Evolutionary conservation across 78 protist species (phyloP).

Genomic region (Guillardia theta): DNA sequence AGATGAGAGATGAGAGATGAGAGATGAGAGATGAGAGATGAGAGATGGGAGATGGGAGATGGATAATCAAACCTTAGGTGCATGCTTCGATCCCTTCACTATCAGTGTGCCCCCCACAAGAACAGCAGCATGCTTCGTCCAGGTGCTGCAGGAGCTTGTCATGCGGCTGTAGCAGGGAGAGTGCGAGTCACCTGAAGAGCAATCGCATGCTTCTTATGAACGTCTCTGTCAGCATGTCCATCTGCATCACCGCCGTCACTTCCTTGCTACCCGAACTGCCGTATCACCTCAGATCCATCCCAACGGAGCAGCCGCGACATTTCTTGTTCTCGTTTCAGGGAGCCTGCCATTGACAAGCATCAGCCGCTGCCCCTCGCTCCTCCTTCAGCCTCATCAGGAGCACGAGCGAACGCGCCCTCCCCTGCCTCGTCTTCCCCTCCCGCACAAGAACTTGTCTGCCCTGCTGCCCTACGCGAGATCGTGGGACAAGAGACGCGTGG

Average conservation of each 20-base stretch:
- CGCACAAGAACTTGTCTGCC: background rate
- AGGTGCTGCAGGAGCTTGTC: background rate
- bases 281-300: conserved; percentile 4
- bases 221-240: background rate
- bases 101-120: background rate
- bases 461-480: background rate
- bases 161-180: background rate
- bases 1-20: too few species aligned
- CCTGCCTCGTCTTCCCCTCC: background rate
- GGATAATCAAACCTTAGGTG: background rate
- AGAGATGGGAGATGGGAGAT: too few species aligned
- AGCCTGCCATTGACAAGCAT: background rate
- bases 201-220: background rate
- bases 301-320: background rate
- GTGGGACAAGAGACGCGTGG: background rate
- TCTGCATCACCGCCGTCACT: too few species aligned
- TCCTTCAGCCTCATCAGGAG: background rate
- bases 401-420: background rate
- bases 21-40: too few species aligned
- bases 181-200: background rate
- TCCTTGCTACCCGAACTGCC: too few species aligned
- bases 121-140: conserved; percentile 7
- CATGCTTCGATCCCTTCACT: background rate
- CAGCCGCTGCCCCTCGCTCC: background rate
- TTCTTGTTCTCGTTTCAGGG: background rate